Base-by-base conservation (phyloP, 2,329 filamentous ascomycete species). In the Pseudocercospora fijiensis region DNA sequence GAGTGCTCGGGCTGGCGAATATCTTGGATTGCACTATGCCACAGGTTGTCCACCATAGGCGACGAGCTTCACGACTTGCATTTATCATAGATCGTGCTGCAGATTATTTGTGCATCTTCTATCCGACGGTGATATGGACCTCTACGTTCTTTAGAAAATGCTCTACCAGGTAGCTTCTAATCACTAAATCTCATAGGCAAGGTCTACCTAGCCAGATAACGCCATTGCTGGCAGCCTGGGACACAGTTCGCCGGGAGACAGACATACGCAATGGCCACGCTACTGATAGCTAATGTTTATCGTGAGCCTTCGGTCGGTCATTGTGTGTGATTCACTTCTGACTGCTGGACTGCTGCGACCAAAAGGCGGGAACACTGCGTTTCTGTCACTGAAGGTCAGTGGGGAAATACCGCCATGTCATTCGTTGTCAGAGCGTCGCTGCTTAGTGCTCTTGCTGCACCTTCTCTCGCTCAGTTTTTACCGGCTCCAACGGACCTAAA, bases 401-500 rank as follows among this genome's bases (percentile, higher is more conserved):
- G 49, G 24, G 11, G 1, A 26, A 24, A 28, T 2, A n/a, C 13
- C 16, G 28, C 10, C 24, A 67, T 67, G 65, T 43, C 62, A 28
- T 63, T 47, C 2, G 20, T 64, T 28, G 27, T 57, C 5, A 18
- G 51, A 53, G 62, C 62, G 22, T 47, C 62, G 26, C 56, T 57
- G 30, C 51, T 66, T 27, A 41, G 27, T 4, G 24, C 57, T 30
- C 45, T 67, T 10, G 22, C 59, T n/a, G 53, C 52, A 2, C 47
- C 65, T 13, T 27, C 49, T 3, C 20, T 60, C 37, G 67, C 72
- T 4, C 81, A 83, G 69, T 83, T 83, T 60, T 77, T 83, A 3
- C 70, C 78, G 20, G 71, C 79, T 16, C 81, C 81, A 0, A 78
- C 77, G 1, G 75, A 82, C 66, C 73, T 82, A 41, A 81, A 74